Evolutionary conservation across 768 basidiomycete species (phyloP), one percentile per base, ranked within the genome.

Genomic region (Tricholoma bakamatsutake): DNA sequence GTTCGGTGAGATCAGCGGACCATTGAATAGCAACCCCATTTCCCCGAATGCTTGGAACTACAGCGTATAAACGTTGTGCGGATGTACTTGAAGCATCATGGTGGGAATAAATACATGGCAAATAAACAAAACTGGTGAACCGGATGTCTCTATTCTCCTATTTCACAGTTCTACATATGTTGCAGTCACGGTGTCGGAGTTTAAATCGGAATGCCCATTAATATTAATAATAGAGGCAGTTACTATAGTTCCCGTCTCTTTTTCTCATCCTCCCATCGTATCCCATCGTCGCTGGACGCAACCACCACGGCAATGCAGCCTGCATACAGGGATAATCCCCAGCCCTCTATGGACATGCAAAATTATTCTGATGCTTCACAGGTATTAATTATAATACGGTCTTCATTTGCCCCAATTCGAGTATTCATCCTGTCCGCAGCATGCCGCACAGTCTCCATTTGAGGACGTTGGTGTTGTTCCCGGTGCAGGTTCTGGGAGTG

Each of bases 281-380:
- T 42, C 12, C 21, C 27, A 6, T 48, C 10, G 15, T 2, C 28
- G 10, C 28, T 48, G 46, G 27, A 27, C 15, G n/a, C n/a, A 31
- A 30, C 8, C 28, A 31, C 17, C 17, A 48, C 10, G 46, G 30
- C 46, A 31, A 48, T 48, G 46, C 46, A 61, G 58, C 52, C 60
- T 15, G 39, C 57, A 35, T 65, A 65, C 52, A 59, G 59, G 48
- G 60, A 63, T 43, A 52, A 54, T 24, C 62, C 62, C 15, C 59
- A 61, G 18, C 53, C 46, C 50, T 59, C 61, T 3, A 18, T 57
- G 21, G 63, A 64, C 49, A 17, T 61, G 4, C 55, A 61, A 3
- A 43, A 52, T 17, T 63, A 63, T 24, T 63, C 62, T 34, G 62
- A 63, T 58, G 59, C 48, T 21, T 40, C 57, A 28, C 59, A 60